Base-by-base conservation (phyloP, 768 basidiomycete genomes). In the Auriscalpium microsporum region DNA sequence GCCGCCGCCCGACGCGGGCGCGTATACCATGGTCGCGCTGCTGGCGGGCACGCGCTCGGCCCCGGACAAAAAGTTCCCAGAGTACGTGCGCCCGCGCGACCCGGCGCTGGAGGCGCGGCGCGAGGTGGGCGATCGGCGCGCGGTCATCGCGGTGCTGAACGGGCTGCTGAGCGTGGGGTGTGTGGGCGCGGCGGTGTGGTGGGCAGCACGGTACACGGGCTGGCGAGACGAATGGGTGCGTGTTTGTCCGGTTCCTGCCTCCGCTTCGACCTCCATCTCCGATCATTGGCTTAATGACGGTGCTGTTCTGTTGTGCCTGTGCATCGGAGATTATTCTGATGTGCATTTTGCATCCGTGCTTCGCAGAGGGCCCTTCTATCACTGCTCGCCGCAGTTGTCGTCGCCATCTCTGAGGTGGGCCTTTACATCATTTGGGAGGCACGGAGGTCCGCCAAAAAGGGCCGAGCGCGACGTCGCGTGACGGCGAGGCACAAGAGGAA, bases 31-130 rank as follows among this genome's bases (percentile, higher is more conserved):
- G 82, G 71, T 90, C 40, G 72, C 87, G 17, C 73, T 93, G 37
- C 79, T 93, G 6, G 88, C 90, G 14, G 90, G 90, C 38, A 77
- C 84, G 7, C 79, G 76, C 45, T 84, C 89, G n/a, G 88, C 87
- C 7, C 90, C 90, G 19, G 82, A 87, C 56, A 79, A 85, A 53
- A 81, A 75, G 37, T 87, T 89, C 57, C 82, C 82, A 35, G 60
- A 70, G 9, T 79, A 82, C 61, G 56, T 64, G 4, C 75, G 73
- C 21, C 76, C 73, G 19, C 70, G 67, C 55, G 75, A 75, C 55
- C 77, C 76, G 34, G 76, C 1, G 42, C 49, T 19, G 55, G 80
- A 58, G 72, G 78, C 54, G 64, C 78, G 13, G 75, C 73, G 46
- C 56, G 77, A 69, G 52, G 68, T 70, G 23, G 75, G 75, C 45